Percentiles rank a stretch among this genome's conserved stretches.
Conservation (phyloP, 352 stramenopile species). For the Thalassiosira exigua region DNA sequence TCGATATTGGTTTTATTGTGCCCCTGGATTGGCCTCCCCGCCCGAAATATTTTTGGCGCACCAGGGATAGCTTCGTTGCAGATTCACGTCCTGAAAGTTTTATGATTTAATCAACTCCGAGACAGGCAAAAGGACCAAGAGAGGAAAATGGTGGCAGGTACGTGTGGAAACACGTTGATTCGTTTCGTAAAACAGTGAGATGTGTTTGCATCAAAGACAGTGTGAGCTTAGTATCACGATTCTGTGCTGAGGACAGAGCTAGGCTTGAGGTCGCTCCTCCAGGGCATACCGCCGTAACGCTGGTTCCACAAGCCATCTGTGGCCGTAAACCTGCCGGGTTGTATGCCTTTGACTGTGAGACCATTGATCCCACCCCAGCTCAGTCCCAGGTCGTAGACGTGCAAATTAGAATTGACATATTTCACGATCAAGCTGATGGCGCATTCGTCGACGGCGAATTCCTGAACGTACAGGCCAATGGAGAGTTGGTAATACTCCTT, state of each 20-base stretch:
- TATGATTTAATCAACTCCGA: no score
- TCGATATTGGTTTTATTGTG: no score
- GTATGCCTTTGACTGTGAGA: slow-evolving; percentile 77
- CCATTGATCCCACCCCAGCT: slow-evolving; percentile 84
- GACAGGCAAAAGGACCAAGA: no score
- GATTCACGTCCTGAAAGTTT: no score
- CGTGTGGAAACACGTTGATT: no score
- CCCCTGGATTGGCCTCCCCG: no score
- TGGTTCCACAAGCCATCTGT: slow-evolving; percentile 85
- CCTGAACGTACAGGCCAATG: slow-evolving; percentile 84
- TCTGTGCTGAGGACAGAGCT: background rate
- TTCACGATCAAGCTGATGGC: slow-evolving; percentile 71
- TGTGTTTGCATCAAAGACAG: no score
- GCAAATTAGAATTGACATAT: slow-evolving; percentile 74
- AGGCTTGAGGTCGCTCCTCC: slow-evolving; percentile 50
- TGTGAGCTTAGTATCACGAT: no score
- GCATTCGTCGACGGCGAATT: slow-evolving; percentile 83
- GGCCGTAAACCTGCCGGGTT: slow-evolving; percentile 73
- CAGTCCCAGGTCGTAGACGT: slow-evolving; percentile 79
- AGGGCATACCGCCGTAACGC: slow-evolving; percentile 58
- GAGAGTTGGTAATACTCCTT: slow-evolving; percentile 74
- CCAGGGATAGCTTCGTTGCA: no score
- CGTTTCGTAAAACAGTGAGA: no score
- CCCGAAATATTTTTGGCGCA: no score
- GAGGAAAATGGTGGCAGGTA: no score